These are phyloP conservation scores for Zelonia costaricensis DNA, from an alignment of 208 protist genomes.

Conservation along the genomic window DNA sequence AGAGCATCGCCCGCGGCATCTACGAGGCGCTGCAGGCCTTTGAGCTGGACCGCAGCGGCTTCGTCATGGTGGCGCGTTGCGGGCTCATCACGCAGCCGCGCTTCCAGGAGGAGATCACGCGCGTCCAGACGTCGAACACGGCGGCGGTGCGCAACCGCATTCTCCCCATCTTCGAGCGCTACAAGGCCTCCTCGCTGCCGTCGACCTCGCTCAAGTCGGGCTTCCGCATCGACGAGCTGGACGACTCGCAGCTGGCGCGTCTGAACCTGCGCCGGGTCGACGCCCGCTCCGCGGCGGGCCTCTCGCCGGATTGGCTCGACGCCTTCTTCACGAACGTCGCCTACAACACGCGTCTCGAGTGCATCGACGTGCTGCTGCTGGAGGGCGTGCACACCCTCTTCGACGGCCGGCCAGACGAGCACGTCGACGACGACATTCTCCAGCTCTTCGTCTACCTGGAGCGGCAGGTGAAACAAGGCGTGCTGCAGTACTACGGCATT, in stretches of 20 bases:
- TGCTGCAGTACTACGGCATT: constrained; percentile 88
- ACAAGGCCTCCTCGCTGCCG: constrained; percentile 86
- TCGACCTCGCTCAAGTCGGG: constrained; percentile 80
- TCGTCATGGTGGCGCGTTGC: constrained; percentile 76
- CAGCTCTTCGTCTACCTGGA: constrained; percentile 86
- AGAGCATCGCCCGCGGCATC: constrained; percentile 74
- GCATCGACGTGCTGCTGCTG: constrained; percentile 76
- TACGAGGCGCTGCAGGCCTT: constrained; percentile 83
- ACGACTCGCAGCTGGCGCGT: constrained; percentile 65
- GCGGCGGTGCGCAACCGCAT: constrained; percentile 81
- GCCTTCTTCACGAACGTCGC: constrained; percentile 89
- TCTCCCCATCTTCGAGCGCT: constrained; percentile 83
- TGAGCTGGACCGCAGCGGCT: constrained; percentile 86
- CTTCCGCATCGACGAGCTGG: constrained; percentile 83
- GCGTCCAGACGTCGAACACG: constrained; percentile 75
- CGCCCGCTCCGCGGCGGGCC: constrained; percentile 53
- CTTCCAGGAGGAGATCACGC: constrained; percentile 81
- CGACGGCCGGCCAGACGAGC: constrained; percentile 66
- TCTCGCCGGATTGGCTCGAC: constrained; percentile 88
- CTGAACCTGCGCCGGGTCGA: constrained; percentile 77
- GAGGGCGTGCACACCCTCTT: constrained; percentile 86
- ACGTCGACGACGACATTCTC: constrained; percentile 80
- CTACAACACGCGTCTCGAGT: constrained; percentile 84
- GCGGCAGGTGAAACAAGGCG: constrained; percentile 70
- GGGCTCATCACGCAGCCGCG: constrained; percentile 79